phyloP scores from a whole-genome alignment of 768 basidiomycete species.

The Coprinopsis strossmayeri region DNA sequence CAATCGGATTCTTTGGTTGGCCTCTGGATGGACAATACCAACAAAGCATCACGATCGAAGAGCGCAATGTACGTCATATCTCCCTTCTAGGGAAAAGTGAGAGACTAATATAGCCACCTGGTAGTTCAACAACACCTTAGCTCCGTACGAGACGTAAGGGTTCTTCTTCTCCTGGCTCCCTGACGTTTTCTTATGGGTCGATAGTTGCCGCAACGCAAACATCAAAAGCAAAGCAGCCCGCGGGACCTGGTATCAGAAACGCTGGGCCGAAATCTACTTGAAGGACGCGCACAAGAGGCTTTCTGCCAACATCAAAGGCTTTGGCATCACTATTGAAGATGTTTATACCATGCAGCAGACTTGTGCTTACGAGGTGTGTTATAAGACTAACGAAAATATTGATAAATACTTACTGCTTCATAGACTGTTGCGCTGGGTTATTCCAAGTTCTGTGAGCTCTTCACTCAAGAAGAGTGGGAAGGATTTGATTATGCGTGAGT shows the following conservation, averaged over 20 bases:
- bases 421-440: constrained; percentile 90
- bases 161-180: background rate
- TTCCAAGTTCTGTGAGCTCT: constrained; percentile 86
- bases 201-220: constrained; percentile 59
- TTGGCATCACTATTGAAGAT: constrained; percentile 58
- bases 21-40: constrained; percentile 70
- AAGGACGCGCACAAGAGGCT: constrained; percentile 57
- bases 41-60: constrained; percentile 72
- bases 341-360: constrained; percentile 74
- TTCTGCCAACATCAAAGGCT: constrained; percentile 50
- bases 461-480: constrained; percentile 90
- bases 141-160: constrained; percentile 72
- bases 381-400: too few relatives aligned
- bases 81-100: background rate
- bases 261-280: constrained; percentile 74
- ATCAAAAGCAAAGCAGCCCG: constrained; percentile 44
- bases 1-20: constrained; percentile 71
- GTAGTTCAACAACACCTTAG: constrained; percentile 79
- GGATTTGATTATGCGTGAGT: constrained; percentile 83
- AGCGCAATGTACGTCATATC: constrained; percentile 37
- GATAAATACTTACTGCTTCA: background rate
- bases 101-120: constrained; percentile 1
- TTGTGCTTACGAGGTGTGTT: constrained; percentile 73
- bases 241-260: constrained; percentile 45
- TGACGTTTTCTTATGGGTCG: background rate